Evolutionary conservation across 2,329 filamentous ascomycete species (phyloP).

Genomic region (Aureobasidium sp.): DNA sequence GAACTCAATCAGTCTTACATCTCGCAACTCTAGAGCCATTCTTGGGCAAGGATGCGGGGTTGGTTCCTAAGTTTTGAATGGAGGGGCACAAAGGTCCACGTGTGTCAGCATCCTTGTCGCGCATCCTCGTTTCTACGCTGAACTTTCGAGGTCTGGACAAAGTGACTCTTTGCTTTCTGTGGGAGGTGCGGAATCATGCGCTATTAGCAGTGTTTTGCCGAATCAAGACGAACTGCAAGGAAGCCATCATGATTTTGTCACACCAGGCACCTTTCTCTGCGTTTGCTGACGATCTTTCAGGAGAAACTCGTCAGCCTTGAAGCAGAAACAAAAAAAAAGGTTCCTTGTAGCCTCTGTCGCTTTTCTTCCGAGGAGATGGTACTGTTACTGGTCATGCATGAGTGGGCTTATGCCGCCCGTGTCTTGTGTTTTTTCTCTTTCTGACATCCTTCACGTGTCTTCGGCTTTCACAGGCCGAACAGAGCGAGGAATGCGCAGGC

Average conservation of each 20-base stretch:
- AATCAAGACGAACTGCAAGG: background rate
- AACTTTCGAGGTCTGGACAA: background rate
- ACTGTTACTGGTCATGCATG: conserved; percentile 2
- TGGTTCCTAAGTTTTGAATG: too few species aligned
- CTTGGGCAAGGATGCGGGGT: background rate
- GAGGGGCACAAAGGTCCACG: background rate
- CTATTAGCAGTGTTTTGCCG: background rate
- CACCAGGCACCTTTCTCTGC: background rate
- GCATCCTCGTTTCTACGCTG: background rate
- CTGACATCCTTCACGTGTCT: background rate
- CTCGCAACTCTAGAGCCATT: background rate
- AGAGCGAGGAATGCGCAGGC: background rate
- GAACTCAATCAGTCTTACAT: background rate
- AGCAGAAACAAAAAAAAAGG: background rate
- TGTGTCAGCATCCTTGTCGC: background rate
- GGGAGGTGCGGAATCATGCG: background rate
- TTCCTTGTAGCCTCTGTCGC: background rate
- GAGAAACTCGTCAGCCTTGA: background rate
- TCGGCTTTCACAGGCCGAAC: background rate
- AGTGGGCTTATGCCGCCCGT: conserved; percentile 3
- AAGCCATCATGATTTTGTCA: background rate
- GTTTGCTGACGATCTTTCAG: background rate
- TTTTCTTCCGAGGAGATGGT: background rate
- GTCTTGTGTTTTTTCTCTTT: background rate
- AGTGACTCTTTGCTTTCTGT: background rate